phyloP scores from a whole-genome alignment of 768 basidiomycete genomes.

The Phlebiopsis flavidoalba region DNA sequence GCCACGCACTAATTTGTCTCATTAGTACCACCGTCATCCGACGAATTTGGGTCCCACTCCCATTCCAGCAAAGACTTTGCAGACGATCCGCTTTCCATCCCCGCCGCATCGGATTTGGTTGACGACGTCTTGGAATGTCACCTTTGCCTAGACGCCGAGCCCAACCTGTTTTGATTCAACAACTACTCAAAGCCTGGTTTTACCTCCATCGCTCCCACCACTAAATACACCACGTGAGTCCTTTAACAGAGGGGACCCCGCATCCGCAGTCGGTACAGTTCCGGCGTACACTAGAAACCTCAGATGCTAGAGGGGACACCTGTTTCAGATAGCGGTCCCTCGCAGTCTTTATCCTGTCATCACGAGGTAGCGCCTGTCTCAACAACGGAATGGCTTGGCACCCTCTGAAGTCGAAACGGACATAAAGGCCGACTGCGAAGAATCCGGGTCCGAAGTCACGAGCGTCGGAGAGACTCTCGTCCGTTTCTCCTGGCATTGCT shows the following conservation, averaged over 20 bases:
- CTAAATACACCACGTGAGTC: constrained; percentile 40
- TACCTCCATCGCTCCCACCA: constrained; percentile 14
- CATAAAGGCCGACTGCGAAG: constrained; percentile 4
- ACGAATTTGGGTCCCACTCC: constrained; percentile 24
- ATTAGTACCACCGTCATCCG: constrained; percentile 24
- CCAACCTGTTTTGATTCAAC: constrained; percentile 1
- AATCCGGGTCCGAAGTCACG: neutral
- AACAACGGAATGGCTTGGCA: constrained; percentile 9
- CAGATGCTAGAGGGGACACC: constrained; percentile 22
- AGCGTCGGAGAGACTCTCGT: constrained; percentile 23
- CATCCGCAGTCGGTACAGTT: constrained; percentile 70
- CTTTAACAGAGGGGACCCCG: constrained; percentile 69
- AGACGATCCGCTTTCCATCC: constrained; percentile 33
- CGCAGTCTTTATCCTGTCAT: constrained; percentile 17
- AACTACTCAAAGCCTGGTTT: neutral
- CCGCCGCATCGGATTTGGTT: constrained; percentile 57
- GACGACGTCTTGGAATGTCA: constrained; percentile 76
- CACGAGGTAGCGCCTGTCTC: constrained; percentile 30
- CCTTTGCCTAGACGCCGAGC: constrained; percentile 61
- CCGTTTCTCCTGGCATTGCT: constrained; percentile 49
- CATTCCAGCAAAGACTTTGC: constrained; percentile 27
- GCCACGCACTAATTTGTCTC: neutral
- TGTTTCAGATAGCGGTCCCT: constrained; percentile 33
- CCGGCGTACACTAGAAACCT: constrained; percentile 50
- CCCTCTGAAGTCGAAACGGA: constrained; percentile 12